phyloP scores from a whole-genome alignment of 345 rosid genomes.

The Sisymbrium altissimum region DNA sequence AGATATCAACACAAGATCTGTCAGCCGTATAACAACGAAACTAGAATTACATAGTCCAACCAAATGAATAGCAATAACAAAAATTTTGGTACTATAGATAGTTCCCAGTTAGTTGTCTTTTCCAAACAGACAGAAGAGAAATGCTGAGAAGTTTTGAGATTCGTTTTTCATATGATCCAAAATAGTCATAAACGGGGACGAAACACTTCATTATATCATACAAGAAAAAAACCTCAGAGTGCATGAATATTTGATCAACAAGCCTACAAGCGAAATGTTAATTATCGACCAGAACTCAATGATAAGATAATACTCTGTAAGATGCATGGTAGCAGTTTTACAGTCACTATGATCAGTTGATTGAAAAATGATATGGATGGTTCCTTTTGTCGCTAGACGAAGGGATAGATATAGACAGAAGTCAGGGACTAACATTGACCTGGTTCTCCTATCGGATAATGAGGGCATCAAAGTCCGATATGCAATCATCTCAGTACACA shows the following conservation, averaged over 20 bases:
- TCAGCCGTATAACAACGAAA: slow-evolving; percentile 8
- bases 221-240: not conserved
- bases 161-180: not conserved
- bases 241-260: too few species aligned
- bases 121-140: not conserved
- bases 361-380: not conserved
- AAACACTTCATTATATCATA: not conserved
- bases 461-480: slow-evolving; percentile 64
- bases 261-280: not conserved
- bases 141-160: not conserved
- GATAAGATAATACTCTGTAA: too few species aligned
- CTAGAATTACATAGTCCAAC: not conserved
- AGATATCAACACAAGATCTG: slow-evolving; percentile 7
- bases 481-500: slow-evolving; percentile 28
- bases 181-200: not conserved
- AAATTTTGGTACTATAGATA: too few species aligned
- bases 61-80: not conserved
- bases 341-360: not conserved
- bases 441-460: slow-evolving; percentile 68
- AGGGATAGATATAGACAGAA: not conserved
- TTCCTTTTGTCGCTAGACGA: not conserved
- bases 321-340: too few species aligned
- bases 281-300: slow-evolving; percentile 3
- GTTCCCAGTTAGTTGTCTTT: not conserved
- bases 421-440: slow-evolving; percentile 42